Evolutionary conservation across 164 flowering plant genomes (phyloP), one percentile per base, ranked within the genome.

Genomic region (Liquidambar formosana): DNA sequence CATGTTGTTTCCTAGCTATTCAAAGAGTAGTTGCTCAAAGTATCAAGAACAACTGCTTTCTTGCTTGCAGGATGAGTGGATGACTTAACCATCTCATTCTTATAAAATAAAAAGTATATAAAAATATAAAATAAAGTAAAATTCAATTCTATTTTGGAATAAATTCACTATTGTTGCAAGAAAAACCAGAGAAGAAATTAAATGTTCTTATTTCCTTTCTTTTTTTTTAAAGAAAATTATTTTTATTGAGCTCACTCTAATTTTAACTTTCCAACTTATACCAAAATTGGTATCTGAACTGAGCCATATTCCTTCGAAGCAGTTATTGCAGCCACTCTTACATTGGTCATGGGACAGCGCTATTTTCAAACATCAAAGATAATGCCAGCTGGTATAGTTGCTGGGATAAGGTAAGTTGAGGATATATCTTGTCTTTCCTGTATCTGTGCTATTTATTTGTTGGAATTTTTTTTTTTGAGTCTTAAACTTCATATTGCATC

Each of bases 381-480:
- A 60, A 95, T 95, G 97, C 99, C 97, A 18, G 93, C 99, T 65
- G 99, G 97, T 44, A 27, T 91, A 51, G 87, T 95, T 76, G 96
- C 97, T 65, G 92, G 77, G 41, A 85, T 93, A 73, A 95, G 99
- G 99, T 95, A 81, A 33, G 58, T 61, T 43, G 14, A 59, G 9
- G n/a, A 22, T 15, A 44, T 1, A 5, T 44, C 38, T 14, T 47
- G 12, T 59, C 1, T 45, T 3, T 41, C 13, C 12, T 60, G 11
- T 12, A 18, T 45, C 14, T 21, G 21, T 13, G 4, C 45, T 56
- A 1, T 64, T 38, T 60, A 25, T n/a, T 48, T 1, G 9, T 26
- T 15, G 52, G 11, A 23, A 45, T 4, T 21, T 28, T 10, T 43
- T 16, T 10, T 43, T 38, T n/a, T n/a, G n/a, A n/a, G 0, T 21